phyloP scores from a whole-genome alignment of 2,329 filamentous ascomycete genomes.

The Fusarium pseudonygamai region DNA sequence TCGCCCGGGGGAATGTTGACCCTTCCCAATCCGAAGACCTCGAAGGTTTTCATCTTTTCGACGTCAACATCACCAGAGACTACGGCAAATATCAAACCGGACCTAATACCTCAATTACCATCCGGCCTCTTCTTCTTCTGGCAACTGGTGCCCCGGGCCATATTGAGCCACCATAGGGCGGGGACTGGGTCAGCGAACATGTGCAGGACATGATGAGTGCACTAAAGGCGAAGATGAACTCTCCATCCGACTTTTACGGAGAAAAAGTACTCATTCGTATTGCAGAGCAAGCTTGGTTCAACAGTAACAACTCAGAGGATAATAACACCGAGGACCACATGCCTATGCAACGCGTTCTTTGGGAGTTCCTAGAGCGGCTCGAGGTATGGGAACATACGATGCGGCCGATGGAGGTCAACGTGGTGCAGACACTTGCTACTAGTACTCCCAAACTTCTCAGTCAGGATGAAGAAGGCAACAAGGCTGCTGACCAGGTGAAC shows the following conservation, averaged over 20 bases:
- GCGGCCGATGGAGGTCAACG: neutral
- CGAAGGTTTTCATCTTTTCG: neutral
- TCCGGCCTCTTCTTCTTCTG: neutral
- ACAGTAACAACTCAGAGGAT: neutral
- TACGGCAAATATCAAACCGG: too few relatives aligned
- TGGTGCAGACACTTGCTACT: neutral
- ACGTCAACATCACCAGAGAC: neutral
- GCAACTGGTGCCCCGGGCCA: neutral
- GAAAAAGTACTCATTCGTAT: neutral
- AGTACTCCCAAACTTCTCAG: neutral
- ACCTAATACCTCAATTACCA: neutral
- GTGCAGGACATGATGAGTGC: neutral
- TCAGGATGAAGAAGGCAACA: fast-evolving
- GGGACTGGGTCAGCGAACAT: neutral
- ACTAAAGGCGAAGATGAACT: neutral
- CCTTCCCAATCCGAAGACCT: neutral
- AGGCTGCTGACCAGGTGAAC: neutral
- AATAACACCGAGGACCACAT: neutral
- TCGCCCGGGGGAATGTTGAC: neutral
- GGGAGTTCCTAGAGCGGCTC: neutral
- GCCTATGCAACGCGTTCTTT: neutral
- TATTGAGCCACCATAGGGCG: neutral
- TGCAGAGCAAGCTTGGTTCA: neutral
- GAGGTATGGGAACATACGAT: neutral
- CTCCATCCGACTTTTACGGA: neutral